A percentile compares a stretch with the other conserved stretches of the same genome.
phyloP scores from a whole-genome alignment of 2,329 filamentous ascomycete species.

The Fusarium euwallaceae region DNA sequence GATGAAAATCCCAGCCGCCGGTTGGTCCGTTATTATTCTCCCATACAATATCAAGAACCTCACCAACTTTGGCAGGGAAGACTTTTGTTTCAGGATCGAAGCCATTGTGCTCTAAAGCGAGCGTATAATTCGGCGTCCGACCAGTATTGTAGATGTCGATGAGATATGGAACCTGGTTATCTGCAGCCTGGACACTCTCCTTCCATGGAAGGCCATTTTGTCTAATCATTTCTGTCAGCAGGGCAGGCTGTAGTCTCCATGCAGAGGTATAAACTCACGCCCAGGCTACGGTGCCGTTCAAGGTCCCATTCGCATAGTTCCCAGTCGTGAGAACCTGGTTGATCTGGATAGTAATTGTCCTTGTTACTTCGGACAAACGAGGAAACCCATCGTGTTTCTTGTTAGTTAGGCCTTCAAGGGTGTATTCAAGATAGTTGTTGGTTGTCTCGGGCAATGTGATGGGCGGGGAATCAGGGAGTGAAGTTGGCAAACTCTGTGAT shows the following conservation, averaged over 20 bases:
- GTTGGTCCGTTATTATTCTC: slow-evolving; percentile 54
- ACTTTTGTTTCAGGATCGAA: slow-evolving; percentile 65
- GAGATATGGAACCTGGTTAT: slow-evolving; percentile 32
- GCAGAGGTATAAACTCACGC: background rate
- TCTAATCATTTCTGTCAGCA: background rate
- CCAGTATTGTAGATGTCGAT: slow-evolving; percentile 32
- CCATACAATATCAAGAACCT: slow-evolving; percentile 68
- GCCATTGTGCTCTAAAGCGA: slow-evolving; percentile 62
- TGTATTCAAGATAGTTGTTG: slow-evolving; percentile 61
- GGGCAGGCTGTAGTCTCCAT: rapidly evolving
- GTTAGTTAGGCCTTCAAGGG: slow-evolving; percentile 23
- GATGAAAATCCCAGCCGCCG: slow-evolving; percentile 46
- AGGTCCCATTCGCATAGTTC: slow-evolving; percentile 22
- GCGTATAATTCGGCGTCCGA: slow-evolving; percentile 61
- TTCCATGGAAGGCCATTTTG: slow-evolving; percentile 33
- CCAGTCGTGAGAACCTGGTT: slow-evolving; percentile 55
- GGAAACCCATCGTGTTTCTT: slow-evolving; percentile 48
- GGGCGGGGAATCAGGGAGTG: slow-evolving; percentile 15
- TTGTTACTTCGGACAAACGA: slow-evolving; percentile 61
- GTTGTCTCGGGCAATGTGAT: slow-evolving; percentile 52
- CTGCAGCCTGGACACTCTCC: slow-evolving; percentile 26
- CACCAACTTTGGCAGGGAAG: slow-evolving; percentile 67
- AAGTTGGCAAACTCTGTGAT: background rate
- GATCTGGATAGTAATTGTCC: slow-evolving; percentile 62
- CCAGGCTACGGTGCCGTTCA: slow-evolving; percentile 35